These are phyloP conservation scores for Wickerhamiella pararugosa DNA, from an alignment of 1,139 yeast species.

Conservation along the genomic window DNA sequence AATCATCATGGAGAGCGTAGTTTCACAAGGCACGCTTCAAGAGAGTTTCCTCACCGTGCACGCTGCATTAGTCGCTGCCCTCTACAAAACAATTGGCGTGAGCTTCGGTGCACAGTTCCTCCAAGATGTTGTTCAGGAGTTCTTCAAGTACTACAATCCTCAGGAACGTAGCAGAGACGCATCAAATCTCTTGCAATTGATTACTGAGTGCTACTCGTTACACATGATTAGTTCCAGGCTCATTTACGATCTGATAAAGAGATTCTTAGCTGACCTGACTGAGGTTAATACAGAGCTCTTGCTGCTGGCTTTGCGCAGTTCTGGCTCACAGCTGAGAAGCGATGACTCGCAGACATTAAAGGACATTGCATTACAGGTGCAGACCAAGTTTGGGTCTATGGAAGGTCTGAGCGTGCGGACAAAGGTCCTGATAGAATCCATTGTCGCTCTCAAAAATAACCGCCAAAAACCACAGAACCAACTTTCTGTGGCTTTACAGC, in stretches of 20 bases:
- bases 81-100: conserved; percentile 64
- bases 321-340: conserved; percentile 73
- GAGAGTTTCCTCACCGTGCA: conserved; percentile 72
- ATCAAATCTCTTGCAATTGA: conserved; percentile 53
- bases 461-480: conserved; percentile 45
- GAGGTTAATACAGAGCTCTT: conserved; percentile 69
- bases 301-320: conserved; percentile 50
- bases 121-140: conserved; percentile 60
- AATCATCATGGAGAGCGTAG: conserved; percentile 50
- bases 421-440: conserved; percentile 70
- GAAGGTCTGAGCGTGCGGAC: conserved; percentile 48
- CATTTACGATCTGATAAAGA: conserved; percentile 57
- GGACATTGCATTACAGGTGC: conserved; percentile 52
- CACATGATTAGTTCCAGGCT: conserved; percentile 60
- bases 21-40: conserved; percentile 45
- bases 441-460: conserved; percentile 75
- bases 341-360: conserved; percentile 83
- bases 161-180: conserved; percentile 38
- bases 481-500: conserved; percentile 33
- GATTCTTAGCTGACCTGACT: conserved; percentile 41
- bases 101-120: conserved; percentile 84
- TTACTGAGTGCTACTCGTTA: conserved; percentile 65
- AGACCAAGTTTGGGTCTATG: conserved; percentile 31
- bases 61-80: conserved; percentile 60
- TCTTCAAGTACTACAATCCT: conserved; percentile 28